These are phyloP conservation scores for Penicillium verhagenii DNA, from an alignment of 495 filamentous ascomycete species.

Conservation along the genomic window DNA sequence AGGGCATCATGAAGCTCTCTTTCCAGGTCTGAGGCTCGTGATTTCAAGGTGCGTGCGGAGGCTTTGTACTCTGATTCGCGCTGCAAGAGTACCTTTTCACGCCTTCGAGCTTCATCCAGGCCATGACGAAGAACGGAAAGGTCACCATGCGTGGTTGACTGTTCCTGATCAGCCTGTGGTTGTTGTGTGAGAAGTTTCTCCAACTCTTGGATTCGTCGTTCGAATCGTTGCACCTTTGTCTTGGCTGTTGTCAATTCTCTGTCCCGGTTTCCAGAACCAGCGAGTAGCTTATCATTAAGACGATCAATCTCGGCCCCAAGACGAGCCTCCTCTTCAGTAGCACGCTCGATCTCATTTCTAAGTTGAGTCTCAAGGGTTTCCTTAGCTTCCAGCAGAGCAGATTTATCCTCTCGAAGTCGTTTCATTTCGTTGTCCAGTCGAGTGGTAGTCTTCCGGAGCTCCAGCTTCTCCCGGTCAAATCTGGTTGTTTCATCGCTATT, in stretches of 20 bases:
- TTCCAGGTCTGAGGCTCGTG: constrained; percentile 56
- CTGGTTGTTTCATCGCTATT: constrained; percentile 53
- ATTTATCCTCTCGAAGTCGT: constrained; percentile 57
- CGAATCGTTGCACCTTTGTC: constrained; percentile 58
- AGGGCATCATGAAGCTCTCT: constrained; percentile 53
- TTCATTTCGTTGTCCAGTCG: constrained; percentile 60
- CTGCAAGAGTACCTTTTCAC: constrained; percentile 60
- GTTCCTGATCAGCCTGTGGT: constrained; percentile 30
- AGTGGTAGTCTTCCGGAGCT: constrained; percentile 57
- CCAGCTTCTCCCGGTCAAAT: constrained; percentile 62
- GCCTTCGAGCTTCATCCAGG: constrained; percentile 60
- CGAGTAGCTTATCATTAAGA: constrained; percentile 48
- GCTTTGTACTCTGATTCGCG: constrained; percentile 61
- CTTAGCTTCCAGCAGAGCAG: constrained; percentile 47
- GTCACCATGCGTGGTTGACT: constrained; percentile 51
- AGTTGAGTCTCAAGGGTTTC: constrained; percentile 56
- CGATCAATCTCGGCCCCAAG: constrained; percentile 58
- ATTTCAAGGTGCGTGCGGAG: constrained; percentile 52
- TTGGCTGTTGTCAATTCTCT: constrained; percentile 50
- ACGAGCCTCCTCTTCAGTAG: constrained; percentile 54
- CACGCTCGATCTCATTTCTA: constrained; percentile 53
- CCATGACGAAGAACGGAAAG: constrained; percentile 57
- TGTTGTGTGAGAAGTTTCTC: constrained; percentile 51
- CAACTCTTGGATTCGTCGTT: constrained; percentile 56
- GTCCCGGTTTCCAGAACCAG: constrained; percentile 44